Evolutionary conservation across 2,329 filamentous ascomycete species (phyloP).

Genomic region (Colletotrichum abscissum): DNA sequence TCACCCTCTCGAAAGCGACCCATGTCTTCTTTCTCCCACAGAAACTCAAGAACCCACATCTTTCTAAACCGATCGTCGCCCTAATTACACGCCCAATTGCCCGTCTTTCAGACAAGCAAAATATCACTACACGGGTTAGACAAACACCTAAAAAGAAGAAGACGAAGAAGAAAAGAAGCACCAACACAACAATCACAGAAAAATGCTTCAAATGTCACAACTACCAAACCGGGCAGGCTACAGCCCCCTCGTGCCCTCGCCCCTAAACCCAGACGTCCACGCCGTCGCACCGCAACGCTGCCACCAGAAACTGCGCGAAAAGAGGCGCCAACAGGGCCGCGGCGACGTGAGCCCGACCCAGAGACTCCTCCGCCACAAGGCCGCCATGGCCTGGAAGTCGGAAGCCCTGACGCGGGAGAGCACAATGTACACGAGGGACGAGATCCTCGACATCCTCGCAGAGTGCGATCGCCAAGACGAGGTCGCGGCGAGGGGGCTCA

Average conservation of each 20-base stretch:
- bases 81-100: not conserved
- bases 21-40: conserved; percentile 1
- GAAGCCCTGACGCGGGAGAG: conserved; percentile 32
- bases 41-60: not conserved
- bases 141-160: not conserved
- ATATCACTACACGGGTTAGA: not conserved
- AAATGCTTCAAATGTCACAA: conserved; percentile 28
- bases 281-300: conserved; percentile 27
- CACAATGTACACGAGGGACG: conserved; percentile 28
- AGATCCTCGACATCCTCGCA: conserved; percentile 33
- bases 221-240: conserved; percentile 36
- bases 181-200: not conserved
- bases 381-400: conserved; percentile 52
- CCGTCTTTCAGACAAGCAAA: not conserved
- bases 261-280: conserved; percentile 41
- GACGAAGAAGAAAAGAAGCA: not conserved
- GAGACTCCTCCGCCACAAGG: conserved; percentile 54
- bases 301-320: conserved; percentile 36
- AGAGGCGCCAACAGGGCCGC: conserved; percentile 32
- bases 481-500: conserved; percentile 1
- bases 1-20: not conserved
- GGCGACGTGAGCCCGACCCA: conserved; percentile 52
- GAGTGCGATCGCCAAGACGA: conserved; percentile 32
- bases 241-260: conserved; percentile 42
- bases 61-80: not conserved